These are phyloP conservation scores for Pisolithus marmoratus DNA, from an alignment of 768 basidiomycete genomes.

Conservation along the genomic window DNA sequence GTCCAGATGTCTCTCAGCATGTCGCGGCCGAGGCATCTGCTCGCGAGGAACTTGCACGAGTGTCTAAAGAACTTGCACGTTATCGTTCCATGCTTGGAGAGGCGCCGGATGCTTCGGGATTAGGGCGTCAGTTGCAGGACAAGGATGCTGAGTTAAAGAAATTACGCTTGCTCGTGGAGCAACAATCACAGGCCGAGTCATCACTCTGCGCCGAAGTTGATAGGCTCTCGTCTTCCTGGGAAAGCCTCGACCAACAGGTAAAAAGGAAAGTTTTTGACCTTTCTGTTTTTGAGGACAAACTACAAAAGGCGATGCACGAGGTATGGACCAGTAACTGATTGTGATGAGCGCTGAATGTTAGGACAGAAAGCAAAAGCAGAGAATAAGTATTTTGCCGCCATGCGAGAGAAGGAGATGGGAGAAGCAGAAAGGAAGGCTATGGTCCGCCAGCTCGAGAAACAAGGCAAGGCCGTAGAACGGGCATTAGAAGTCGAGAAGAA, in stretches of 20 bases:
- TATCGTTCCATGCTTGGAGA: slow-evolving; percentile 66
- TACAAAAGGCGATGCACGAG: slow-evolving; percentile 61
- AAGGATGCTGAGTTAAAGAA: slow-evolving; percentile 66
- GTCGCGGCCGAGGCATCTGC: slow-evolving; percentile 46
- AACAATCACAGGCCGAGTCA: slow-evolving; percentile 63
- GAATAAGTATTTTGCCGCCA: slow-evolving; percentile 87
- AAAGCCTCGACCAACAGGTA: slow-evolving; percentile 71
- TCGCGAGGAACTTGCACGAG: slow-evolving; percentile 41
- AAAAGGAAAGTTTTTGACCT: slow-evolving; percentile 84
- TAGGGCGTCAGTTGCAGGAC: slow-evolving; percentile 50
- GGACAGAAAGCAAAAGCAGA: slow-evolving; percentile 90
- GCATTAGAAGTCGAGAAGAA: slow-evolving; percentile 59
- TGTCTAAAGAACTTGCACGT: slow-evolving; percentile 44
- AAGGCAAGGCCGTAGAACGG: slow-evolving; percentile 59
- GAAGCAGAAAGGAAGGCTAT: slow-evolving; percentile 70
- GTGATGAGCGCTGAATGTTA: background rate
- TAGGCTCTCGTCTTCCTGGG: slow-evolving; percentile 82
- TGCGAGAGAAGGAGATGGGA: slow-evolving; percentile 83
- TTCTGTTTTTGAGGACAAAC: slow-evolving; percentile 63
- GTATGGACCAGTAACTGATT: slow-evolving; percentile 35
- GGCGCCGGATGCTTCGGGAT: slow-evolving; percentile 43
- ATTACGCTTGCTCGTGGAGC: slow-evolving; percentile 56
- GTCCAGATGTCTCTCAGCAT: slow-evolving; percentile 50
- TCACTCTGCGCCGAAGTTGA: slow-evolving; percentile 83
- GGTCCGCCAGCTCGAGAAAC: slow-evolving; percentile 50